Evolutionary conservation across 305 asterid genomes (phyloP), one percentile per base, ranked within the genome.

Genomic region (Rubia tinctorum): DNA sequence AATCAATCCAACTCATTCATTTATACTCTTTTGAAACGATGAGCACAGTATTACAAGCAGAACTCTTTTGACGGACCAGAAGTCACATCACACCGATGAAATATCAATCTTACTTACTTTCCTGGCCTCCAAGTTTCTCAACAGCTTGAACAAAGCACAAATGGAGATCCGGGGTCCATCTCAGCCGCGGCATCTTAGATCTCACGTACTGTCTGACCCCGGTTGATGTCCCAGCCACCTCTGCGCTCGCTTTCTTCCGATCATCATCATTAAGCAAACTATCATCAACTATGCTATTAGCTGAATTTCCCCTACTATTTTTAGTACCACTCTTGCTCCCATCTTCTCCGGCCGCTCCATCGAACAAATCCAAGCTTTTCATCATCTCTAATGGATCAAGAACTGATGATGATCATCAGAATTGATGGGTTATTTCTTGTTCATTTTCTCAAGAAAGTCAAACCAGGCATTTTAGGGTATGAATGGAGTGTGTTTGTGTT

Each of bases 81-180:
- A 45, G 15, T 47, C 55, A 47, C 6, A 62, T 62, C n/a, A 30
- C 5, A 27, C n/a, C 25, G 67, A 27, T 6, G 13, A 34, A 63
- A 15, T 2, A n/a, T 2, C 4, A 30, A 63, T 17, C n/a, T 37
- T 27, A 49, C 84, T 75, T 83, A 83, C 87, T 83, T 51, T 83
- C 85, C 51, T 80, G 84, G 61, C 87, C 87, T 0, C 86, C 86
- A 47, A 83, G 82, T 30, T 79, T 73, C 45, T 83, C 77, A 22
- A 83, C 80, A 6, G 84, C 87, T 69, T 76, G 79, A 76, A 80
- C 78, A 71, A 83, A 83, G 74, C 82, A 73, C 53, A 51, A 79
- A 71, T 83, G 87, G 43, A 83, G 87, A 73, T 83, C 84, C 72
- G 83, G 84, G 47, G 84, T 83, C 87, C 87, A 83, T 68, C 84